Base-by-base conservation (phyloP, 1,284 basidiomycete genomes). In the Xerocomus minutiporus region DNA sequence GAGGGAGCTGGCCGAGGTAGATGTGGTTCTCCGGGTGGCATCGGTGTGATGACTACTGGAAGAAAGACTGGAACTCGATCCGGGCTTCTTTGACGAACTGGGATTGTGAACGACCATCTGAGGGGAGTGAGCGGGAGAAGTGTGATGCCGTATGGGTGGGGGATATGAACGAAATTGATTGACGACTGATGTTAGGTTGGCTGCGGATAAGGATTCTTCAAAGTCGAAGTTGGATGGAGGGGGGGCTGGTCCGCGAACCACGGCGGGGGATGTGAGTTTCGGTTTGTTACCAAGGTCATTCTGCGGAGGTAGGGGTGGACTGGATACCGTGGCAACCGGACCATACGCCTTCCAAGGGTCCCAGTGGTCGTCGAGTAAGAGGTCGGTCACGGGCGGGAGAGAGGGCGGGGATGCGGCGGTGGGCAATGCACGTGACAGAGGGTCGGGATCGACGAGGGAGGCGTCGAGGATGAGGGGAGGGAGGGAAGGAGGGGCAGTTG, bases 391-490 rank as follows among this genome's bases (percentile, higher is more conserved):
- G 36, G 35, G 7, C 36, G 43, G 17, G 55, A 3, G 7, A 50
- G 3, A 48, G 13, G 62, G 63, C 0, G 64, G 56, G 23, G 64
- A 63, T 0, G 61, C 59, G 38, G 61, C 54, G 43, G 53, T 34
- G 0, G 64, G 64, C 17, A 55, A 53, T 0, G 48, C 38, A 29
- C n/a, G 42, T 1, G 57, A 2, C 6, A 32, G 5, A 8, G 54
- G 45, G 32, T 50, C 56, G 32, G 55, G 54, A 55, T 68, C 57
- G 20, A 48, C 48, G 32, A 64, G 29, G 39, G 59, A 44, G 11
- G 50, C 6, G 1, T 69, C 63, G 46, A 73, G 69, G 52, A 73
- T 71, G 51, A 78, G 57, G 0, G 77, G 76, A n/a, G 77, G 65
- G 3, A 67, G 59, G 25, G 63, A 49, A 3, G 65, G 61, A 26